phyloP scores from a whole-genome alignment of 306 rosid genomes.

The Trichosanthes truncata region DNA sequence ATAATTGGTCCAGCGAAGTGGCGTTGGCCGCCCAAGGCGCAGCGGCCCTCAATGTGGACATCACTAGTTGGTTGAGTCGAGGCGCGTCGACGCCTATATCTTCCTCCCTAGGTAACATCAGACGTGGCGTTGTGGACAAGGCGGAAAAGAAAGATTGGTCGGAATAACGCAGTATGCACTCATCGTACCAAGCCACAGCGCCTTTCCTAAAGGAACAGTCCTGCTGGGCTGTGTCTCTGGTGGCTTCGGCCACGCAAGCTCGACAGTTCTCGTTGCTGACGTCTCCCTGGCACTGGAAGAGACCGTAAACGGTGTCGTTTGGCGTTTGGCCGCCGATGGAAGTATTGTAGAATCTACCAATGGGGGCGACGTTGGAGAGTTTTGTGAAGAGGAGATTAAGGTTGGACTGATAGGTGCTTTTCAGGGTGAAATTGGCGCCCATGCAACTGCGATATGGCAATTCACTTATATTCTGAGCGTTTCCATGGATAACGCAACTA shows the following conservation, averaged over 20 bases:
- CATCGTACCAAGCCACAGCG: background rate
- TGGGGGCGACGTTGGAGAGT: constrained; percentile 35
- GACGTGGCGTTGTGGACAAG: background rate
- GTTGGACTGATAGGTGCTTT: constrained; percentile 27
- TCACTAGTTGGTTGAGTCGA: background rate
- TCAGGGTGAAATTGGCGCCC: constrained; percentile 26
- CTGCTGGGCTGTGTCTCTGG: background rate
- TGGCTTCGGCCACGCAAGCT: background rate
- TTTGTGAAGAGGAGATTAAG: constrained; percentile 27
- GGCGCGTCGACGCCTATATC: background rate
- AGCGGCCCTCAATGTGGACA: background rate
- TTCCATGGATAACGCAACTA: background rate
- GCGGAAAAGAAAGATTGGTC: constrained; percentile 1
- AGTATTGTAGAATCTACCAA: constrained; percentile 10
- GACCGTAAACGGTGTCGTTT: constrained; percentile 8
- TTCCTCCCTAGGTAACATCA: background rate
- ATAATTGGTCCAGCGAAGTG: background rate
- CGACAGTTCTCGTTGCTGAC: background rate
- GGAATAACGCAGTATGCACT: constrained; percentile 20
- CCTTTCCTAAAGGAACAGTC: background rate
- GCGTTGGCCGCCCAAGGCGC: background rate
- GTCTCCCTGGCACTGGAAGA: constrained; percentile 21
- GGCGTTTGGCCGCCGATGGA: constrained; percentile 3
- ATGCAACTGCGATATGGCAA: background rate
- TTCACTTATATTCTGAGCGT: background rate